phyloP scores from a whole-genome alignment of 2,329 filamentous ascomycete species.

The Apiospora rasikravindrae region DNA sequence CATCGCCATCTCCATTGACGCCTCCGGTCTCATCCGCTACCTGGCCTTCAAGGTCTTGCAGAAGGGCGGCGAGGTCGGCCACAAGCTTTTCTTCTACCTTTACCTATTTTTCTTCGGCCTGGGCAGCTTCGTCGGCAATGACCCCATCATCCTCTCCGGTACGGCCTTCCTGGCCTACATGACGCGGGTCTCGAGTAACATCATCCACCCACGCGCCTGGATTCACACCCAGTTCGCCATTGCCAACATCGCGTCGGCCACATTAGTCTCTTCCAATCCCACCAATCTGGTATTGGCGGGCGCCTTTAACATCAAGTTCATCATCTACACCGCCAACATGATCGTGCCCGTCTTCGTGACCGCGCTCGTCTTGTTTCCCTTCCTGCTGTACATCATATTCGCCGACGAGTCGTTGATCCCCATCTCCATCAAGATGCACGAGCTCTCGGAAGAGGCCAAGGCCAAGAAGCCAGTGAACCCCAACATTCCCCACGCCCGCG shows the following conservation, averaged over 20 bases:
- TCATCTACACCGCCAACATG: constrained; percentile 78
- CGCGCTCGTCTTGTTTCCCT: constrained; percentile 70
- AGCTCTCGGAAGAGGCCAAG: constrained; percentile 63
- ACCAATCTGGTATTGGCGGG: constrained; percentile 78
- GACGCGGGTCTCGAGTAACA: constrained; percentile 76
- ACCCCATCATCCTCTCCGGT: constrained; percentile 76
- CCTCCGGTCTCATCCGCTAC: constrained; percentile 73
- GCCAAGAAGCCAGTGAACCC: constrained; percentile 68
- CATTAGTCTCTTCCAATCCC: constrained; percentile 78
- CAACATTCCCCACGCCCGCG: constrained; percentile 70
- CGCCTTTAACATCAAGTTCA: constrained; percentile 74
- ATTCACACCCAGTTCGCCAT: constrained; percentile 74
- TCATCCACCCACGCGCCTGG: constrained; percentile 73
- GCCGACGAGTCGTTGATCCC: constrained; percentile 68
- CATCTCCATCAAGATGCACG: constrained; percentile 68
- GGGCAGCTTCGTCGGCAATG: constrained; percentile 74
- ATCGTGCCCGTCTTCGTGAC: constrained; percentile 75
- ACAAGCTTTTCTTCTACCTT: constrained; percentile 73
- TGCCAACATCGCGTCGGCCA: constrained; percentile 76
- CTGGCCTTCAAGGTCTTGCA: constrained; percentile 73
- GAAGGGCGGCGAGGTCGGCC: constrained; percentile 70
- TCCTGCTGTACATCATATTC: constrained; percentile 73
- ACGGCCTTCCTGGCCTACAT: constrained; percentile 79
- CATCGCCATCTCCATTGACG: constrained; percentile 78
- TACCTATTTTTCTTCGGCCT: constrained; percentile 74